Percentiles rank a stretch among this genome's conserved stretches.
phyloP scores from a whole-genome alignment of 2,329 filamentous ascomycete species.

The Xylaria multiplex region DNA sequence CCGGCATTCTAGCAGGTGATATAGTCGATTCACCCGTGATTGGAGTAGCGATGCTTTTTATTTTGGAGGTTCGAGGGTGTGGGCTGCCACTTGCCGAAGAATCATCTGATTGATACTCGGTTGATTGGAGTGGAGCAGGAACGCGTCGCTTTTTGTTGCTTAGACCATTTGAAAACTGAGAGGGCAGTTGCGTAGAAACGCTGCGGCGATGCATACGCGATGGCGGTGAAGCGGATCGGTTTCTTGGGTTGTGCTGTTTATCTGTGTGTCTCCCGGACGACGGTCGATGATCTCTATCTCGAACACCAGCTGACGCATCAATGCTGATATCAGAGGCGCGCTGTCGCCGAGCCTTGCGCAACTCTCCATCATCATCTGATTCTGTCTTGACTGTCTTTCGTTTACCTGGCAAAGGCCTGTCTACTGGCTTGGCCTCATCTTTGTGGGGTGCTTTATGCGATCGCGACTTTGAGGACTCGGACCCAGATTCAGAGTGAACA shows the following conservation, averaged over 20 bases:
- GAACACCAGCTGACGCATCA: constrained; percentile 48
- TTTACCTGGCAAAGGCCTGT: constrained; percentile 61
- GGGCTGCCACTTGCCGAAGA: constrained; percentile 70
- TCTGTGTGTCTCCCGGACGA: constrained; percentile 48
- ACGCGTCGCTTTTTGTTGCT: constrained; percentile 69
- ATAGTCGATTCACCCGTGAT: constrained; percentile 68
- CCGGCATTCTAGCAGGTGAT: constrained; percentile 73
- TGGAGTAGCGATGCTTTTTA: constrained; percentile 66
- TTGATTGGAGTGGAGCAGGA: constrained; percentile 69
- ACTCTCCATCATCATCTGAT: constrained; percentile 67
- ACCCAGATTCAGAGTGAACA: constrained; percentile 63
- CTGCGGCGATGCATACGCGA: constrained; percentile 69
- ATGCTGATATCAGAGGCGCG: constrained; percentile 59
- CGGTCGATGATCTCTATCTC: constrained; percentile 50
- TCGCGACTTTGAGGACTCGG: constrained; percentile 60
- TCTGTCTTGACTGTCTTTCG: constrained; percentile 64
- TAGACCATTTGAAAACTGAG: constrained; percentile 64
- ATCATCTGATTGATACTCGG: constrained; percentile 74
- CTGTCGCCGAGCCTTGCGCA: constrained; percentile 64
- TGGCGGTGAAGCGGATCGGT: constrained; percentile 69
- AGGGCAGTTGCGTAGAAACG: constrained; percentile 69
- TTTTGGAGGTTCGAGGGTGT: constrained; percentile 66
- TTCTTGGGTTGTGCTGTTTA: constrained; percentile 47
- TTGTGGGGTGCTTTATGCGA: constrained; percentile 58
- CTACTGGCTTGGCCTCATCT: constrained; percentile 60